Evolutionary conservation across 2,329 filamentous ascomycete genomes (phyloP).

Genomic region (Xylariaceae sp.): DNA sequence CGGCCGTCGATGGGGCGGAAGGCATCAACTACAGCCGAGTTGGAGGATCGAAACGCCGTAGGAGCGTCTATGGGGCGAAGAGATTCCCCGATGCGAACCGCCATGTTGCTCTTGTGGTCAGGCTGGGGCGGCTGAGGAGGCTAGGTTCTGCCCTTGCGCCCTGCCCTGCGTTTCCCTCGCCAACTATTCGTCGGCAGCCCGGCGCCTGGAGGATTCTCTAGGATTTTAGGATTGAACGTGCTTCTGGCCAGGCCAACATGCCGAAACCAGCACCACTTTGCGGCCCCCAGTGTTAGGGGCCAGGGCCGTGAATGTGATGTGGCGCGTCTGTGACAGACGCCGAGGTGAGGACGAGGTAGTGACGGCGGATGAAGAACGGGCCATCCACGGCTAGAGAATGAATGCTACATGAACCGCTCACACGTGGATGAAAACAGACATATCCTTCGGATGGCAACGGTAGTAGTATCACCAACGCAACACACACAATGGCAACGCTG

Average conservation of each 20-base stretch:
- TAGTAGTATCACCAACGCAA: constrained; percentile 2
- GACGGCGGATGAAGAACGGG: not conserved
- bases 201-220: constrained; percentile 9
- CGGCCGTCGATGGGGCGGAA: too few species aligned
- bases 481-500: constrained; percentile 12
- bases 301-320: too few species aligned
- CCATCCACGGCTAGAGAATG: too few species aligned
- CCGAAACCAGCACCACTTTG: constrained; percentile 14
- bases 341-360: constrained; percentile 9
- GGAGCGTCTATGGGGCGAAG: not conserved
- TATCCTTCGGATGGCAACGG: constrained; percentile 21
- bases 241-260: constrained; percentile 7
- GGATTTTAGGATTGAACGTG: not conserved
- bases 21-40: not conserved
- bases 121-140: too few species aligned
- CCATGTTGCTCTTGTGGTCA: not conserved
- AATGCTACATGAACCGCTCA: constrained; percentile 11
- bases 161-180: constrained; percentile 1
- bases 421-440: constrained; percentile 19
- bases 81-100: not conserved
- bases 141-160: not conserved
- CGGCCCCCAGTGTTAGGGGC: constrained; percentile 13
- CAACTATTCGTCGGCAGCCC: not conserved
- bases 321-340: constrained; percentile 13
- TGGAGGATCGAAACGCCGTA: not conserved